phyloP scores from a whole-genome alignment of 2,329 filamentous ascomycete genomes.

The Trichophaea hybrida region DNA sequence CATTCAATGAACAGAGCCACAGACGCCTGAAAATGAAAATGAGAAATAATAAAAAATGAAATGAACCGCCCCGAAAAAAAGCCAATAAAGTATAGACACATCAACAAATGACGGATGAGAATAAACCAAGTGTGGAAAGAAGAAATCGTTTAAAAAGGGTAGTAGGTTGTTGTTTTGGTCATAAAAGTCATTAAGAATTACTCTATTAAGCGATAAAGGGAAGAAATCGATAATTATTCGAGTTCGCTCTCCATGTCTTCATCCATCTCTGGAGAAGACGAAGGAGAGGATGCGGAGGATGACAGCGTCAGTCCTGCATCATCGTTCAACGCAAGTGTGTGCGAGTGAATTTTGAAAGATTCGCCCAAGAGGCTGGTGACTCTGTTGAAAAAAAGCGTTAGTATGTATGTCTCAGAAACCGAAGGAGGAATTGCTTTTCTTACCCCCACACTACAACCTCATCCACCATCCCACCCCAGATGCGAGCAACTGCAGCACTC shows the following conservation, averaged over 20 bases:
- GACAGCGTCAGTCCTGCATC: slow-evolving; percentile 61
- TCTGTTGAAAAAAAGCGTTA: slow-evolving; percentile 36
- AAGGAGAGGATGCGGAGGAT: slow-evolving; percentile 55
- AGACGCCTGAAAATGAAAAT: slow-evolving; percentile 27
- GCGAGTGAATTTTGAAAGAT: slow-evolving; percentile 90
- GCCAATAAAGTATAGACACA: slow-evolving; percentile 22
- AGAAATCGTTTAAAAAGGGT: neutral
- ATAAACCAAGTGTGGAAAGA: neutral
- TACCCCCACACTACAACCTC: slow-evolving; percentile 99
- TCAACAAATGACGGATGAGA: slow-evolving; percentile 17
- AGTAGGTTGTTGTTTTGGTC: slow-evolving; percentile 19
- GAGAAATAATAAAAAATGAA: slow-evolving; percentile 34
- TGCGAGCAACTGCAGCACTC: slow-evolving; percentile 83
- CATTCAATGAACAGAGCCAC: slow-evolving; percentile 1
- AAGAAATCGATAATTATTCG: slow-evolving; percentile 6
- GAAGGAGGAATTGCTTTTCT: slow-evolving; percentile 25
- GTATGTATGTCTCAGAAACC: slow-evolving; percentile 1
- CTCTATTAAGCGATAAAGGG: slow-evolving; percentile 34
- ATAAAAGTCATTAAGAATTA: slow-evolving; percentile 19
- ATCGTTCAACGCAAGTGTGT: slow-evolving; percentile 87
- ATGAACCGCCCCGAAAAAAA: slow-evolving; percentile 31
- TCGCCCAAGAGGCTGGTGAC: slow-evolving; percentile 95
- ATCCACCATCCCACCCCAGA: slow-evolving; percentile 97
- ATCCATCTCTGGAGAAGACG: slow-evolving; percentile 51
- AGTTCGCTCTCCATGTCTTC: slow-evolving; percentile 41